Evolutionary conservation across 148 eudicot species (phyloP).

Genomic region (Mesembryanthemum crystallinum): DNA sequence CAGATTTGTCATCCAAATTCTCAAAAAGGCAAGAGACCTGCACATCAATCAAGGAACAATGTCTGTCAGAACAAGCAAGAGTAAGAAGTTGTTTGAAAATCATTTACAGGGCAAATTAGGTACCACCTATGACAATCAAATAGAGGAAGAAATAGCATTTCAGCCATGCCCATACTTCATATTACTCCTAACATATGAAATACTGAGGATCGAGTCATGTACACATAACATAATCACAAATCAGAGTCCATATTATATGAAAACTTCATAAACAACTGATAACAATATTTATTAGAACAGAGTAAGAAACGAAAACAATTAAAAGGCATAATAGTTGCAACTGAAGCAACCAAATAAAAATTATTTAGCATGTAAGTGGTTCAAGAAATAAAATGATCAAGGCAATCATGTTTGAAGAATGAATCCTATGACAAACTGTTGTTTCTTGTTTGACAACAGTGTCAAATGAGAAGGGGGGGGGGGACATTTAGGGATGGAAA

Average conservation of each 20-base stretch:
- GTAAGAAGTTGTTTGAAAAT: background rate
- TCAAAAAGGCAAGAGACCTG: conserved; percentile 81
- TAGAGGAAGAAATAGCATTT: background rate
- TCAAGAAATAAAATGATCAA: too few species aligned
- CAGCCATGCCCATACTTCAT: background rate
- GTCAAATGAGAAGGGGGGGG: too few species aligned
- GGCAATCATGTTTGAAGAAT: too few species aligned
- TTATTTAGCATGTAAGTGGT: too few species aligned
- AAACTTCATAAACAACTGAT: background rate
- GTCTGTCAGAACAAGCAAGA: background rate
- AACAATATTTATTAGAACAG: background rate
- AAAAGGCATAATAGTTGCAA: background rate
- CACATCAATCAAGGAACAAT: conserved; percentile 9
- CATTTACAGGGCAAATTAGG: background rate
- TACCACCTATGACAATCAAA: background rate
- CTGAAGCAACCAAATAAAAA: background rate
- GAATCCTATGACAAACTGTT: too few species aligned
- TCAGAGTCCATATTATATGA: background rate
- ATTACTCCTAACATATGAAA: background rate
- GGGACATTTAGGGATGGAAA: too few species aligned
- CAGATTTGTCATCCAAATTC: conserved; percentile 43
- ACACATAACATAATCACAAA: background rate
- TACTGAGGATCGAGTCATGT: background rate
- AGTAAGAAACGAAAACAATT: background rate
- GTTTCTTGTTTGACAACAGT: too few species aligned